Base-by-base conservation (phyloP, 2,329 filamentous ascomycete genomes). In the Pseudogymnoascus sp. region DNA sequence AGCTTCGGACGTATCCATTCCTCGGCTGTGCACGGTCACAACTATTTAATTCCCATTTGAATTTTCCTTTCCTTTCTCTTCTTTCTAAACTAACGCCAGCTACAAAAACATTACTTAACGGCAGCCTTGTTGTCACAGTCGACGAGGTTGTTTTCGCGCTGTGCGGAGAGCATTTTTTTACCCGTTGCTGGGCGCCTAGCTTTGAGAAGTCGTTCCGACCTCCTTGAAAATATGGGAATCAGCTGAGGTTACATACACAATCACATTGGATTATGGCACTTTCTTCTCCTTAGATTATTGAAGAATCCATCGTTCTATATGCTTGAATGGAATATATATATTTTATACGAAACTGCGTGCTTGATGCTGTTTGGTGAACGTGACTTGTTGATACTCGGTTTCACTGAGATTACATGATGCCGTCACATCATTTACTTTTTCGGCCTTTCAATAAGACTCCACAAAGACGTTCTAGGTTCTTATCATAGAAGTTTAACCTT, bases 131-230 rank as follows among this genome's bases (percentile, higher is more conserved):
- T 74, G 70, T 69, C 71, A 70, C 73, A 75, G 83, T 77, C 75
- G 60, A 59, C 75, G 78, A 80, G 77, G 77, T 77, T 85, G 84
- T 86, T 86, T 85, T 87, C 83, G 83, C 82, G 82, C 86, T 86
- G 84, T 74, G 84, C 85, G 85, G 77, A 88, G 84, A 88, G 68
- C 78, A 79, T 78, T 70, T 70, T 74, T 13, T 4, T 61, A 82
- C 84, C 84, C 84, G 83, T 87, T 80, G 84, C 86, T 88, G 86
- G 86, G 86, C 86, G 83, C 86, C 86, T 82, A 82, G 77, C 77
- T 82, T 86, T 82, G 84, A 86, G 81, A 78, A 78, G 80, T 83
- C 82, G 77, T 86, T 83, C 76, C 76, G 82, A 82, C 79, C 77
- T 79, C 81, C 76, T 76, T 81, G 84, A 88, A 77, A 82, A 80